Conservation (phyloP, 441 rosid species). For the Gossypium laxum region DNA sequence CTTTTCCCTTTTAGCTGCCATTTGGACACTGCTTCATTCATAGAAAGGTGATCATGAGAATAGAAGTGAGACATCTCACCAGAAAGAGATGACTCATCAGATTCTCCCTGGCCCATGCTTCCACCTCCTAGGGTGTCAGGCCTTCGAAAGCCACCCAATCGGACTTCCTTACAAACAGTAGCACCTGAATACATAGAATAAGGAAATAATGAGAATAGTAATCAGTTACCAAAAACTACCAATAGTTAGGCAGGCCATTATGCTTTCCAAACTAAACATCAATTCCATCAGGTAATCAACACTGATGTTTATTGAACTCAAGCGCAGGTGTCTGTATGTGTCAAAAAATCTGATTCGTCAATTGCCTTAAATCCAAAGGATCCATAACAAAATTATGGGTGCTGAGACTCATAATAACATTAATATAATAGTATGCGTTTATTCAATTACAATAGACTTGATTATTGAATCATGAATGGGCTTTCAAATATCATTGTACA, state of each 20-base stretch:
- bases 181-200: constrained; percentile 31
- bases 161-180: constrained; percentile 30
- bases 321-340: neutral
- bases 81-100: constrained; percentile 54
- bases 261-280: neutral
- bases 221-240: neutral
- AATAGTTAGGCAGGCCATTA: neutral
- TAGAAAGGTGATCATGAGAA: constrained; percentile 38
- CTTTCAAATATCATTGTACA: neutral
- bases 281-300: neutral
- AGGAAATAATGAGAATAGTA: constrained; percentile 9
- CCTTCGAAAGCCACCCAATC: constrained; percentile 30
- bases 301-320: neutral
- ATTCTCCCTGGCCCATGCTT: constrained; percentile 68
- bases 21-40: constrained; percentile 62
- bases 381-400: neutral
- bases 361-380: neutral
- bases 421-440: neutral
- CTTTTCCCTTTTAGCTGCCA: constrained; percentile 91
- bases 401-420: neutral
- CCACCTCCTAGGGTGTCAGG: constrained; percentile 37
- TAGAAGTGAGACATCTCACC: constrained; percentile 46
- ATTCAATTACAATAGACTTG: neutral
- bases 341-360: neutral
- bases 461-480: neutral